phyloP scores from a whole-genome alignment of 2,329 filamentous ascomycete species.

The Scytalidium lignicola region DNA sequence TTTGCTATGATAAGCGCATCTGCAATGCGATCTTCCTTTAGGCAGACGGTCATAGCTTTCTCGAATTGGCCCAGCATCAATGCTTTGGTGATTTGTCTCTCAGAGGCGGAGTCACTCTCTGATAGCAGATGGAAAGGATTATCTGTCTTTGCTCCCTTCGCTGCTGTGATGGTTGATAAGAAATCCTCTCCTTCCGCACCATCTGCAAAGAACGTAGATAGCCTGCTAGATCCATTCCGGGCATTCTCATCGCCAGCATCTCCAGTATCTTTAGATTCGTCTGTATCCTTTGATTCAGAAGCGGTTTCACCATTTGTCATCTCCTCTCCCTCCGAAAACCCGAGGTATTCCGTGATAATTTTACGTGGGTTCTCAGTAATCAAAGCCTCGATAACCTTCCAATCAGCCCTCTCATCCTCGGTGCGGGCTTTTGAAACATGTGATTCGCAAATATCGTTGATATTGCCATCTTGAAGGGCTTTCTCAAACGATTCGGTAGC shows the following conservation, averaged over 20 bases:
- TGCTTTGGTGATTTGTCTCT: conserved; percentile 81
- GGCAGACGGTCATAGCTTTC: conserved; percentile 80
- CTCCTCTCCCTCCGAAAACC: conserved; percentile 64
- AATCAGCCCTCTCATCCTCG: conserved; percentile 92
- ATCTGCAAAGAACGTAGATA: conserved; percentile 78
- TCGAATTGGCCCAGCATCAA: conserved; percentile 89
- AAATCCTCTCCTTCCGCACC: conserved; percentile 70
- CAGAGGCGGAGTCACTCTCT: conserved; percentile 75
- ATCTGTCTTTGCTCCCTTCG: conserved; percentile 88
- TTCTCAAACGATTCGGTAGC: conserved; percentile 84
- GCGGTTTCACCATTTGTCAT: conserved; percentile 39
- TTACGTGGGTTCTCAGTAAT: conserved; percentile 80
- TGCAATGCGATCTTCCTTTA: conserved; percentile 84
- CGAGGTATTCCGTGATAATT: conserved; percentile 82
- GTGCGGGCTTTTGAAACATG: conserved; percentile 70
- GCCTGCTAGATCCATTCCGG: conserved; percentile 51
- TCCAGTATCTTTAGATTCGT: conserved; percentile 39
- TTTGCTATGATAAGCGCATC: conserved; percentile 98
- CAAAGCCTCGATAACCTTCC: conserved; percentile 88
- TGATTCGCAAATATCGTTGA: conserved; percentile 72
- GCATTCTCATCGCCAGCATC: conserved; percentile 38
- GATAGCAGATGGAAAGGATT: conserved; percentile 89
- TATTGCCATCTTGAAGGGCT: conserved; percentile 70
- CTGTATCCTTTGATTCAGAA: conserved; percentile 38
- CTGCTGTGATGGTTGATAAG: conserved; percentile 75